Conservation (phyloP, 441 rosid genomes). For the Raphanus hybrid region DNA sequence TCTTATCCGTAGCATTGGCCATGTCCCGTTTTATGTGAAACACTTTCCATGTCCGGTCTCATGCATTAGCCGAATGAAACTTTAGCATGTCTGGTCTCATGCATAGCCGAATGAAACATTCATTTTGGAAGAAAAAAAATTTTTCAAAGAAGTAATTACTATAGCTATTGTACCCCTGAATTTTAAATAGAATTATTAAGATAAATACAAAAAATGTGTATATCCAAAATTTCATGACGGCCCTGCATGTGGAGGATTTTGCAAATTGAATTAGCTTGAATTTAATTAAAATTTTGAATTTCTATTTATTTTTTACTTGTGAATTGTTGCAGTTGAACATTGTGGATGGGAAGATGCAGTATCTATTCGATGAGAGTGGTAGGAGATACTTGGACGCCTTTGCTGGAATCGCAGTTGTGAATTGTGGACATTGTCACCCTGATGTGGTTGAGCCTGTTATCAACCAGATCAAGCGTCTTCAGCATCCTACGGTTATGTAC, state of each 20-base stretch:
- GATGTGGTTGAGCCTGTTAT: slow-evolving; percentile 73
- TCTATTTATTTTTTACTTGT: neutral
- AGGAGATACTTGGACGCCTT: slow-evolving; percentile 86
- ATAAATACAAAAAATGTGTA: neutral
- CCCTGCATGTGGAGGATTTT: neutral
- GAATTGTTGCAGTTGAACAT: slow-evolving; percentile 62
- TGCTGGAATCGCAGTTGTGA: slow-evolving; percentile 94
- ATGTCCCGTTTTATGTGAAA: neutral
- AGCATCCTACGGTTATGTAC: slow-evolving; percentile 90
- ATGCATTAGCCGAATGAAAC: neutral
- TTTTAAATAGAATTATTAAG: neutral
- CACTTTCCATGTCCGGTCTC: neutral
- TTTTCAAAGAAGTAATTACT: neutral
- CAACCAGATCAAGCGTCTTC: slow-evolving; percentile 73
- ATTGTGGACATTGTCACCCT: slow-evolving; percentile 98
- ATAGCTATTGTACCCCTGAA: neutral
- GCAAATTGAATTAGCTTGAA: neutral
- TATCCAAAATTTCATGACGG: neutral
- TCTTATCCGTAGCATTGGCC: neutral
- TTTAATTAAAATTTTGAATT: neutral
- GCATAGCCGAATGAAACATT: neutral
- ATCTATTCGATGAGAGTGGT: slow-evolving; percentile 84
- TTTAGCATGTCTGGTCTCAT: neutral
- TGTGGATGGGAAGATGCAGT: slow-evolving; percentile 97
- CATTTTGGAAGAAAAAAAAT: neutral